Conservation (phyloP, 2,329 filamentous ascomycete genomes). For the Xylaria sp. region DNA sequence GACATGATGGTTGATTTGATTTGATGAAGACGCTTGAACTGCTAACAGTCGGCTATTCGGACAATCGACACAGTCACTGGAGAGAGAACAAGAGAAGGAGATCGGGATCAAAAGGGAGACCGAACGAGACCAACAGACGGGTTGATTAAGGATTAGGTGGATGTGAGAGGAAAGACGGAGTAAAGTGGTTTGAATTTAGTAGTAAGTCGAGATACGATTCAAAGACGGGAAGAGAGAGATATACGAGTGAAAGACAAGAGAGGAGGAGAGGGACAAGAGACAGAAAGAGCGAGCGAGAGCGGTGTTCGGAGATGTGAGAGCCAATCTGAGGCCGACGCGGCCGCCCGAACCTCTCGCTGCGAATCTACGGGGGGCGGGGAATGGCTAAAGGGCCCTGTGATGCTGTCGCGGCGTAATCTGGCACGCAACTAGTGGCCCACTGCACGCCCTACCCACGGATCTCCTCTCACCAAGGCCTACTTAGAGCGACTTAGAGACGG, state of each 20-base stretch:
- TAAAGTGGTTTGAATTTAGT: neutral
- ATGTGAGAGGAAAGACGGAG: neutral
- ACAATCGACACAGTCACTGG: too few relatives aligned
- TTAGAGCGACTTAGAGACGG: neutral
- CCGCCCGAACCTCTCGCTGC: neutral
- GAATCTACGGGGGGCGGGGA: neutral
- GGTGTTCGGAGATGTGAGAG: neutral
- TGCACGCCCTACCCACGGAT: neutral
- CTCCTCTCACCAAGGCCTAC: neutral
- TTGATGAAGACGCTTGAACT: neutral
- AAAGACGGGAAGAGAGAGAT: neutral
- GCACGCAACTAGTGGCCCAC: neutral
- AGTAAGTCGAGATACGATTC: neutral
- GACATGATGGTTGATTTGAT: constrained; percentile 24
- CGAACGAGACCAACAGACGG: neutral
- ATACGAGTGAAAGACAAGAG: too few relatives aligned
- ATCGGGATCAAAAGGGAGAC: neutral
- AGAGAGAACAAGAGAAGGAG: neutral
- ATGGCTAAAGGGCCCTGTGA: neutral
- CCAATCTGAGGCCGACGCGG: neutral
- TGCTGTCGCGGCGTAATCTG: neutral
- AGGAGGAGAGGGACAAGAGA: too few relatives aligned
- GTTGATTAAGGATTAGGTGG: neutral
- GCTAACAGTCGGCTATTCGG: too few relatives aligned
- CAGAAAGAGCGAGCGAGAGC: neutral